Percentiles rank a stretch among this genome's conserved stretches.
These are phyloP conservation scores for Alternaria infectoria DNA, from an alignment of 2,329 filamentous ascomycete species.

Conservation along the genomic window DNA sequence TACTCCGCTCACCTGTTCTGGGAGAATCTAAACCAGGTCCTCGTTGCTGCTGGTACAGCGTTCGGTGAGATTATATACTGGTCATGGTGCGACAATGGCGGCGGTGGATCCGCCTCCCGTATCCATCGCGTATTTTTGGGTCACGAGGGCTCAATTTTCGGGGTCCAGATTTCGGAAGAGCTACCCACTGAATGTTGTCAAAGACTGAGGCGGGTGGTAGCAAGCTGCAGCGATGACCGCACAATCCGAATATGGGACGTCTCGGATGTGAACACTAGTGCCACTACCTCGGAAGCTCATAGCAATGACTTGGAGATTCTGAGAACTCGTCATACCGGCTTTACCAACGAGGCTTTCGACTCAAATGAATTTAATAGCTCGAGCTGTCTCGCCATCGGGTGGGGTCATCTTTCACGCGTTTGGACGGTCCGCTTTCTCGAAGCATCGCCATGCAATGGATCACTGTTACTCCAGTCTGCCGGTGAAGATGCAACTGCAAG, in stretches of 20 bases:
- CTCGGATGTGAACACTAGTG: conserved; percentile 52
- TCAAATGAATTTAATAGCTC: conserved; percentile 21
- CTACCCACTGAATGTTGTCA: conserved; percentile 20
- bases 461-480: conserved; percentile 68
- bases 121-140: conserved; percentile 66
- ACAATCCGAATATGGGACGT: conserved; percentile 90
- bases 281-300: conserved; percentile 22
- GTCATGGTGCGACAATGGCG: conserved; percentile 64
- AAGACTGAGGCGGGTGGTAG: conserved; percentile 69
- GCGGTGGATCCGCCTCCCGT: conserved; percentile 31
- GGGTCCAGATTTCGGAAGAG: conserved; percentile 73
- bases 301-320: conserved; percentile 28
- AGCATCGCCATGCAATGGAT: conserved; percentile 45
- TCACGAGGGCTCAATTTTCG: conserved; percentile 94
- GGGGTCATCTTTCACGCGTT: conserved; percentile 88
- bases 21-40: conserved; percentile 63
- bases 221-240: conserved; percentile 93
- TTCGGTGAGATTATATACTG: conserved; percentile 95
- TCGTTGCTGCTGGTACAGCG: conserved; percentile 87
- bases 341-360: conserved; percentile 45
- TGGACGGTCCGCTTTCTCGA: conserved; percentile 79
- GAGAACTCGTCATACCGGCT: conserved; percentile 53
- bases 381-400: conserved; percentile 69
- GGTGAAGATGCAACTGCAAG: conserved; percentile 84
- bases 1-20: conserved; percentile 81